Percentiles rank a stretch among this genome's conserved stretches.
Conservation (phyloP, 2,329 filamentous ascomycete genomes). For the Stachybotrys chartarum region DNA sequence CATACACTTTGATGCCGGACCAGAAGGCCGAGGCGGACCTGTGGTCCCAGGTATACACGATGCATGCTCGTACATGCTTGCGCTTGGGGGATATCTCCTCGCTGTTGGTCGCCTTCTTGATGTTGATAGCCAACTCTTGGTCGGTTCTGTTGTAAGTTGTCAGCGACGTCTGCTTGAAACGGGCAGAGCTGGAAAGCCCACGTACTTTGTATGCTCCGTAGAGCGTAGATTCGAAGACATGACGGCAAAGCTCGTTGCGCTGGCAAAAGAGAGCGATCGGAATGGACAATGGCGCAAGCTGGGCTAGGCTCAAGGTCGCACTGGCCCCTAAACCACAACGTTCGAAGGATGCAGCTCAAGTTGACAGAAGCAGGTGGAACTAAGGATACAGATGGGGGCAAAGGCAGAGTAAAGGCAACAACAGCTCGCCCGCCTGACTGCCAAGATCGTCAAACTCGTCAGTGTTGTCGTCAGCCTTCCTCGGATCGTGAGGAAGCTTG, state of each 20-base stretch:
- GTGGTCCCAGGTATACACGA: conserved; percentile 99
- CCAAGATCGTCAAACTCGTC: neutral
- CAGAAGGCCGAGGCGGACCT: conserved; percentile 93
- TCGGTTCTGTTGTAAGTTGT: conserved; percentile 45
- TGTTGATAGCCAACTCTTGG: conserved; percentile 62
- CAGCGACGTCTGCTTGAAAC: conserved; percentile 5
- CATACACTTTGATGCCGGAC: conserved; percentile 96
- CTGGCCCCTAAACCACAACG: neutral
- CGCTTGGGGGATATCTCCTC: conserved; percentile 64
- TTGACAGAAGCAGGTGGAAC: too few species aligned
- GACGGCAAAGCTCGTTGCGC: conserved; percentile 9
- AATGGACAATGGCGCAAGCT: neutral
- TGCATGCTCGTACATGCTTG: conserved; percentile 96
- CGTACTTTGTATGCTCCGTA: conserved; percentile 28
- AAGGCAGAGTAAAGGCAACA: neutral
- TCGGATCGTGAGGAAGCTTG: conserved; percentile 12
- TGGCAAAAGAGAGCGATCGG: neutral
- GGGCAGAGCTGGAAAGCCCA: neutral
- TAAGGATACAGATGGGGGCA: too few species aligned
- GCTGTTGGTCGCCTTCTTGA: conserved; percentile 61
- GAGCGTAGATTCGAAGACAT: conserved; percentile 23
- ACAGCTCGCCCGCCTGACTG: neutral
- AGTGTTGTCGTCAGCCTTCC: conserved; percentile 19
- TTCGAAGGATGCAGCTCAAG: neutral
- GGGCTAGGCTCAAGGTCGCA: neutral